A percentile compares a stretch with the other conserved stretches of the same genome.
Evolutionary conservation across 306 rosid species (phyloP).

Genomic region (Castanospermum australe): DNA sequence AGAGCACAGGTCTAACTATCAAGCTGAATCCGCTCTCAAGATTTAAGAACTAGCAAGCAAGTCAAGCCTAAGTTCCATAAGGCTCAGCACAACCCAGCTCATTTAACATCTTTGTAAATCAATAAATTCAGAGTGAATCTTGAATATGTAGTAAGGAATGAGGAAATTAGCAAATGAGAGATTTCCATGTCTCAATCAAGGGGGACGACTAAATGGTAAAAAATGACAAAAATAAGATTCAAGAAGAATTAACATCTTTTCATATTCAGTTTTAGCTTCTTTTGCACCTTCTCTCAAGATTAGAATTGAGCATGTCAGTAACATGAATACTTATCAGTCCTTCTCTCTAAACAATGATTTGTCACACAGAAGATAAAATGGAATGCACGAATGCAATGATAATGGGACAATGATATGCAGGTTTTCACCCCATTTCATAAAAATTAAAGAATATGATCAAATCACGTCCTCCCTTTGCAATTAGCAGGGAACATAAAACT

Average conservation of each 20-base stretch:
- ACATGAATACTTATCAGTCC: background rate
- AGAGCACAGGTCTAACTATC: background rate
- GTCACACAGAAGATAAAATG: background rate
- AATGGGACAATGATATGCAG: background rate
- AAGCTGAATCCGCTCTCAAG: background rate
- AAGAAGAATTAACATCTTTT: background rate
- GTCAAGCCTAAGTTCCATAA: background rate
- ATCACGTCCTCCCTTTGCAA: background rate
- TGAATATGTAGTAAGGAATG: too few relatives aligned
- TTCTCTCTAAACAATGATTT: background rate
- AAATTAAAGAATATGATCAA: background rate
- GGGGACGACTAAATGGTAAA: too few relatives aligned
- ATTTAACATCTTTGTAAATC: background rate
- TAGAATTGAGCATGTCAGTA: background rate
- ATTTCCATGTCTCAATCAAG: too few relatives aligned
- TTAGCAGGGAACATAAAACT: background rate
- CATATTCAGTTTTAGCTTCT: background rate
- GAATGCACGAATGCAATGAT: background rate
- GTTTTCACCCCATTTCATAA: background rate
- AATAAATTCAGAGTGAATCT: too few relatives aligned
- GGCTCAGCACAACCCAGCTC: background rate
- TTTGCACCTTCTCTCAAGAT: background rate
- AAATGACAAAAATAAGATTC: background rate
- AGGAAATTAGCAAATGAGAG: too few relatives aligned
- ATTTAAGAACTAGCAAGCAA: background rate